Evolutionary conservation across 192 early-diverging fungal genomes (phyloP), one percentile per base, ranked within the genome.

Genomic region (Podila minutissima): DNA sequence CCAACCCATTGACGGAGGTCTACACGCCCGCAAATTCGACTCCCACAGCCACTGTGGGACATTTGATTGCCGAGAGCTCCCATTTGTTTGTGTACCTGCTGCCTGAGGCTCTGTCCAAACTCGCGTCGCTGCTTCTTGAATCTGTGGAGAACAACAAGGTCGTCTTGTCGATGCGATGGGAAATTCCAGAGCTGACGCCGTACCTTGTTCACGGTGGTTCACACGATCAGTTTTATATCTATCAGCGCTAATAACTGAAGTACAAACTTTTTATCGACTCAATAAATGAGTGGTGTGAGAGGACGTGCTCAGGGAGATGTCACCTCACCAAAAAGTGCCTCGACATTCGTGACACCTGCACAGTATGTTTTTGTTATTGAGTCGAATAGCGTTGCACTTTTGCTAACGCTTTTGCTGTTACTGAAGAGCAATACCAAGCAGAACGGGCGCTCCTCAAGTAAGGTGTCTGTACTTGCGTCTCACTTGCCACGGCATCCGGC

Each of bases 41-140:
- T 8, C 4, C 64, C 19, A 9, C n/a, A 4, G 26, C 38, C 35
- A 67, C 64, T 8, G 71, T 79, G 65, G 61, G 55, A n/a, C 28
- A n/a, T 10, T 11, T 79, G 17, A 17, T 79, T 12, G 9, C 62
- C 2, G 37, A 67, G 6, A 62, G 59, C 29, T 79, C 75, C 1
- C 75, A 79, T 24, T 4, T 79, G 4, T 79, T 79, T 51, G 75
- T 79, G 6, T 79, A 79, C 29, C n/a, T 79, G 6, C 60, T 79
- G 17, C 75, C 75, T 1, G 75, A 68, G 20, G 75, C 75, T 4
- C 31, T 79, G 19, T 64, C 69, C 17, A 79, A 79, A 46, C 55
- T 79, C 19, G 50, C 60, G 0, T 65, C 65, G 0, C 28, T 79
- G 0, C 53, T 79, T 26, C 19, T 68, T 0, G 70, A 79, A n/a